Percentiles rank a stretch among this genome's conserved stretches.
phyloP scores from a whole-genome alignment of 2,329 filamentous ascomycete species.

The Cladosporium velox region DNA sequence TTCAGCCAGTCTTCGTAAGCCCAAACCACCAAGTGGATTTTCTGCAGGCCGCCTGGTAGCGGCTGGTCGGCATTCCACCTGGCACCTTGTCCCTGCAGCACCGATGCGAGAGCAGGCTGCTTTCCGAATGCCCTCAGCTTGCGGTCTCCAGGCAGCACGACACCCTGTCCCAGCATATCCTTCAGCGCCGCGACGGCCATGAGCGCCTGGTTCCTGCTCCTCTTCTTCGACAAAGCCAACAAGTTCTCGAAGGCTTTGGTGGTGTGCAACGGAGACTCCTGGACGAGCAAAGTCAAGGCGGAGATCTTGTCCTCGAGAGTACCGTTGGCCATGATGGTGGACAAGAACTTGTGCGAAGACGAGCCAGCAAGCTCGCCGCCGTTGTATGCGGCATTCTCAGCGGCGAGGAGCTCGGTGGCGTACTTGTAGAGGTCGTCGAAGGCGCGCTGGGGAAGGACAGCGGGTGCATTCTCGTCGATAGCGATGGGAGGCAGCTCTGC shows the following conservation, averaged over 20 bases:
- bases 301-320: slow-evolving; percentile 97
- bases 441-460: slow-evolving; percentile 47
- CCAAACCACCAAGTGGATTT: slow-evolving; percentile 82
- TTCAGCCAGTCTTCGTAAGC: slow-evolving; percentile 95
- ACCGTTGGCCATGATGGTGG: slow-evolving; percentile 94
- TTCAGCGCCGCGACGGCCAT: slow-evolving; percentile 91
- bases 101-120: slow-evolving; percentile 74
- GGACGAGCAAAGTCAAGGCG: slow-evolving; percentile 86
- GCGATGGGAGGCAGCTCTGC: slow-evolving; percentile 56
- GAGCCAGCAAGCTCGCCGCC: slow-evolving; percentile 71
- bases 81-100: slow-evolving; percentile 63
- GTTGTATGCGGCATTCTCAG: slow-evolving; percentile 75
- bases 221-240: slow-evolving; percentile 81
- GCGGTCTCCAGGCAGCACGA: slow-evolving; percentile 77
- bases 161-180: slow-evolving; percentile 88
- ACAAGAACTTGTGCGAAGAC: slow-evolving; percentile 92
- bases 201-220: slow-evolving; percentile 88
- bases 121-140: slow-evolving; percentile 77
- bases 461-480: slow-evolving; percentile 32
- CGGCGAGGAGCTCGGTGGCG: slow-evolving; percentile 72
- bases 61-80: slow-evolving; percentile 70
- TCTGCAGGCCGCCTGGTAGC: slow-evolving; percentile 72
- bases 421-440: slow-evolving; percentile 66
- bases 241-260: slow-evolving; percentile 85
- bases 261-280: slow-evolving; percentile 95